phyloP scores from a whole-genome alignment of 1,284 basidiomycete genomes.

The Fomitopsis schrenkii region DNA sequence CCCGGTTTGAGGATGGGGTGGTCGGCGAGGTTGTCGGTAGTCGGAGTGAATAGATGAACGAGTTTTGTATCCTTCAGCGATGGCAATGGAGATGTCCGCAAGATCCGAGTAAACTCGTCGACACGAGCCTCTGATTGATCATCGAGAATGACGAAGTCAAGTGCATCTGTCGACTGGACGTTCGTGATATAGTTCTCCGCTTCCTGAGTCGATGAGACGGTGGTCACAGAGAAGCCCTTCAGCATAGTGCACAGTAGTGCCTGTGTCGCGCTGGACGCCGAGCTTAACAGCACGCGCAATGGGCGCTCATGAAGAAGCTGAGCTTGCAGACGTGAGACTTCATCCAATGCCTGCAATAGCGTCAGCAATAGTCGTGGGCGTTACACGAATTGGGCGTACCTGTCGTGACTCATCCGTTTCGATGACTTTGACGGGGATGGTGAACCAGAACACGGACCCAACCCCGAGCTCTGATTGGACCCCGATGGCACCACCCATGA shows the following conservation, averaged over 20 bases:
- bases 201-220: slow-evolving; percentile 41
- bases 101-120: slow-evolving; percentile 46
- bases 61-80: slow-evolving; percentile 53
- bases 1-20: slow-evolving; percentile 38
- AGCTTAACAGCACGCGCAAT: slow-evolving; percentile 51
- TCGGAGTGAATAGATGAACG: slow-evolving; percentile 68
- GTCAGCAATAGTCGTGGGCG: not conserved
- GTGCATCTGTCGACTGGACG: slow-evolving; percentile 27
- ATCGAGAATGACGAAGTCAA: slow-evolving; percentile 66
- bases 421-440: slow-evolving; percentile 57
- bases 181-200: slow-evolving; percentile 38
- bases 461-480: slow-evolving; percentile 58
- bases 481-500: slow-evolving; percentile 70
- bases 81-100: slow-evolving; percentile 36
- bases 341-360: slow-evolving; percentile 33
- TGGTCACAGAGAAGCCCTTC: slow-evolving; percentile 44
- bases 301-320: slow-evolving; percentile 42
- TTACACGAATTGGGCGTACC: slow-evolving; percentile 24
- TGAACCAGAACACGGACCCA: slow-evolving; percentile 70
- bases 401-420: slow-evolving; percentile 50
- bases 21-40: slow-evolving; percentile 47
- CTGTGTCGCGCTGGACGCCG: slow-evolving; percentile 52
- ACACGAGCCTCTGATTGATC: slow-evolving; percentile 56
- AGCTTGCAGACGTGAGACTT: slow-evolving; percentile 42
- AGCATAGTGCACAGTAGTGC: slow-evolving; percentile 55